phyloP scores from a whole-genome alignment of 257 asterid genomes.

The Nicotiana otophora region DNA sequence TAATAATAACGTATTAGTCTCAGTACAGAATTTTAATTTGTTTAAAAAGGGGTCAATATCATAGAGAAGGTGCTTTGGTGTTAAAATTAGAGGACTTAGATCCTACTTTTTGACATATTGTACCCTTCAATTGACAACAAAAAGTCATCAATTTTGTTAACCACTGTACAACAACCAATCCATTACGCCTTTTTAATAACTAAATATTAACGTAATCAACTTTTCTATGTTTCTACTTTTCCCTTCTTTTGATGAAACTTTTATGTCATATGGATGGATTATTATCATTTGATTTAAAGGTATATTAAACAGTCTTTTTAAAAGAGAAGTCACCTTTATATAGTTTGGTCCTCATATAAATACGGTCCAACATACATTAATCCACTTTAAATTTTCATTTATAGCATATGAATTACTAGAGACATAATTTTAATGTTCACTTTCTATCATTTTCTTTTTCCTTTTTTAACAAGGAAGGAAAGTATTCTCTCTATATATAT shows the following conservation, averaged over 20 bases:
- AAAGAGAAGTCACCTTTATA: neutral
- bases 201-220: neutral
- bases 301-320: neutral
- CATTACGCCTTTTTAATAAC: neutral
- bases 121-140: conserved; percentile 1
- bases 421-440: neutral
- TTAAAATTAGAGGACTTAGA: conserved; percentile 1
- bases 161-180: conserved; percentile 6
- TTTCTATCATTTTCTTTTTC: too few species aligned
- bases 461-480: too few species aligned
- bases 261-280: neutral
- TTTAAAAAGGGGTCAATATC: conserved; percentile 2
- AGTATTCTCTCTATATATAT: too few species aligned
- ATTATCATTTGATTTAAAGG: conserved; percentile 10
- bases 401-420: neutral
- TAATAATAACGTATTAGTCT: neutral
- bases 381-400: neutral
- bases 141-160: conserved; percentile 24
- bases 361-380: neutral
- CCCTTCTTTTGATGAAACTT: conserved; percentile 6
- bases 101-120: conserved; percentile 21
- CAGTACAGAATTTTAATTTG: neutral
- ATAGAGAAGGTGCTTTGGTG: conserved; percentile 16
- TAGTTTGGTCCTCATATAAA: neutral
- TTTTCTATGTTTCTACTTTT: neutral